Conservation (phyloP, 2,329 filamentous ascomycete genomes). For the Botrytis pseudocinerea region DNA sequence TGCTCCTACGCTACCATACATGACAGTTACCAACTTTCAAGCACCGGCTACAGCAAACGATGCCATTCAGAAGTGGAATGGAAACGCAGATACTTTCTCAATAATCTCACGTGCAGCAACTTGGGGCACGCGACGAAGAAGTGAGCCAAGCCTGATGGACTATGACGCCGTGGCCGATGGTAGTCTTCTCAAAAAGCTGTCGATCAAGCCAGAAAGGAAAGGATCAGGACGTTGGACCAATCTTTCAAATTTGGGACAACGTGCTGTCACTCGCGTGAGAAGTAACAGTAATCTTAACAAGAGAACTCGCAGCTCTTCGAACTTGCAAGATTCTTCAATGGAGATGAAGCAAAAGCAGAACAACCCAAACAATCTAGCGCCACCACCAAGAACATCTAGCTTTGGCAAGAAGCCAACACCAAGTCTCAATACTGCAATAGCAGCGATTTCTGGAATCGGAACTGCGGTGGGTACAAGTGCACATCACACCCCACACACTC, state of each 20-base stretch:
- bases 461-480: conserved; percentile 54
- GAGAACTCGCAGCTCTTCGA: conserved; percentile 35
- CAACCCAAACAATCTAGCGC: conserved; percentile 46
- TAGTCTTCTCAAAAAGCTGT: conserved; percentile 63
- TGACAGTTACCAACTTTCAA: conserved; percentile 44
- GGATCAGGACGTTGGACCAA: conserved; percentile 32
- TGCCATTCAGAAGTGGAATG: conserved; percentile 49
- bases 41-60: conserved; percentile 49
- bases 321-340: conserved; percentile 32
- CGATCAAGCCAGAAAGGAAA: conserved; percentile 50
- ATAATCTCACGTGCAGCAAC: conserved; percentile 65
- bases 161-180: conserved; percentile 60
- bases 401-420: conserved; percentile 52
- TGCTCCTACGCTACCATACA: conserved; percentile 41
- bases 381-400: conserved; percentile 52
- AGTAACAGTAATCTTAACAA: conserved; percentile 40
- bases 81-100: conserved; percentile 51
- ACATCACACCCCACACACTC: conserved; percentile 46
- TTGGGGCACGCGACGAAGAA: conserved; percentile 67
- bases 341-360: conserved; percentile 41
- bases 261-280: conserved; percentile 37
- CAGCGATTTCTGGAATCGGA: conserved; percentile 55
- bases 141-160: conserved; percentile 59
- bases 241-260: conserved; percentile 6
- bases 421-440: conserved; percentile 60